Evolutionary conservation across 345 rosid species (phyloP), one percentile per base, ranked within the genome.

Genomic region (Gossypium bickii): DNA sequence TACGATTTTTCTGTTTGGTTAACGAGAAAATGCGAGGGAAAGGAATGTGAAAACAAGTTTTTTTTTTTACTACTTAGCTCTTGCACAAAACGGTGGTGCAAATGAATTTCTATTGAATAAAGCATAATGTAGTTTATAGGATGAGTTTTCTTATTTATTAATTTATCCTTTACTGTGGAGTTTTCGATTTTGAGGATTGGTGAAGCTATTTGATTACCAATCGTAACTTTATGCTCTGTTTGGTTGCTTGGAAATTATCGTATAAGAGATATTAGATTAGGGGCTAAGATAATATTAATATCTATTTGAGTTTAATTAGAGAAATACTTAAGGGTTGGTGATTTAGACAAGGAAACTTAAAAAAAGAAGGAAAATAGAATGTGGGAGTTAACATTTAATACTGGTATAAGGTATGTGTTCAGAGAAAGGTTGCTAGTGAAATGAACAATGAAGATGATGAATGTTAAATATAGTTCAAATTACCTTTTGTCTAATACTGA

Each of bases 1-100:
- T 71, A 59, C 13, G 70, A 12, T 79, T 79, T 69, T 22, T n/a
- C 0, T 47, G 6, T 69, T 80, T 74, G 67, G 38, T 70, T 73
- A 44, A 20, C 29, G 11, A 16, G 73, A 55, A 72, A 67, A 51
- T 57, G 75, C 8, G 44, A 52, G 29, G 59, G 43, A n/a, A 20
- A 67, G 9, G 51, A n/a, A n/a, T 38, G 10, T 3, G 20, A n/a
- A 63, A 52, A 18, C 15, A 16, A 17, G 53, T 18, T 9, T 64
- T 41, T n/a, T n/a, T 29, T 4, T 34, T 34, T 5, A 41, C 43
- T 41, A 3, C 43, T 48, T 48, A 15, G 20, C 4, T 43, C 51
- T 7, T 18, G 17, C 18, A 65, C 16, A 65, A 18, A 65, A 5
- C 41, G 7, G 3, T 4, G n/a, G 49, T 64, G 41, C 20, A 51